Evolutionary conservation across 352 stramenopile species (phyloP).

Genomic region (Plasmopara halstedii): DNA sequence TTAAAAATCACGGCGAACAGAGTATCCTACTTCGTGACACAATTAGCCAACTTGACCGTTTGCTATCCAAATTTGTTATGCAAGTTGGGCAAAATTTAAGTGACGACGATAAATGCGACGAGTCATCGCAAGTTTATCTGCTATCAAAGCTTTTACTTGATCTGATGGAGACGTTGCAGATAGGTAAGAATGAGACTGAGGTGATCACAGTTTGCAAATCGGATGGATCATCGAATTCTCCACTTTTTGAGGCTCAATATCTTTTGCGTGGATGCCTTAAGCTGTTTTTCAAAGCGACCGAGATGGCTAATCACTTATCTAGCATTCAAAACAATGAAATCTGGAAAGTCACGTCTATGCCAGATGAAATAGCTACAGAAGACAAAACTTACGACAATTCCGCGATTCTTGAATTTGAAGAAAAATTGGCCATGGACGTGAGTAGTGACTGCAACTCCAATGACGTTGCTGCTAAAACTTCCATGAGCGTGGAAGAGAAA

Average conservation of each 20-base stretch:
- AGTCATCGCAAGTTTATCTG: slow-evolving; percentile 4
- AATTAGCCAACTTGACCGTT: slow-evolving; percentile 27
- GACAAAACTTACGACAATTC: slow-evolving; percentile 11
- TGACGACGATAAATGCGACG: background rate
- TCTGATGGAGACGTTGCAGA: slow-evolving; percentile 16
- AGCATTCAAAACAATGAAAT: slow-evolving; percentile 16
- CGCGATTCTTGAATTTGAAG: slow-evolving; percentile 4
- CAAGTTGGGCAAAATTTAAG: slow-evolving; percentile 9
- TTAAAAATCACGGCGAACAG: slow-evolving; percentile 42
- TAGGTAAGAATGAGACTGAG: slow-evolving; percentile 7
- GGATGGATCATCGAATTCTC: slow-evolving; percentile 1
- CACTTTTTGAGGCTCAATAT: slow-evolving; percentile 24
- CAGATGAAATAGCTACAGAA: slow-evolving; percentile 9
- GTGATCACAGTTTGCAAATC: background rate
- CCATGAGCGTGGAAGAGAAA: slow-evolving; percentile 13
- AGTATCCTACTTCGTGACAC: slow-evolving; percentile 25
- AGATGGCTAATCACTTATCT: slow-evolving; percentile 53
- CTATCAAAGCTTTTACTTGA: slow-evolving; percentile 20
- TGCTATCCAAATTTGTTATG: slow-evolving; percentile 22
- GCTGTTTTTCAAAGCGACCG: slow-evolving; percentile 60
- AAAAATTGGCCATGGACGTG: slow-evolving; percentile 6
- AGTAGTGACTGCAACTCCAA: slow-evolving; percentile 12
- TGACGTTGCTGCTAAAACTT: background rate
- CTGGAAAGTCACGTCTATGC: background rate
- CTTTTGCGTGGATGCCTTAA: slow-evolving; percentile 42